Conservation (phyloP, 768 basidiomycete genomes). For the Termitomyces sp. region DNA sequence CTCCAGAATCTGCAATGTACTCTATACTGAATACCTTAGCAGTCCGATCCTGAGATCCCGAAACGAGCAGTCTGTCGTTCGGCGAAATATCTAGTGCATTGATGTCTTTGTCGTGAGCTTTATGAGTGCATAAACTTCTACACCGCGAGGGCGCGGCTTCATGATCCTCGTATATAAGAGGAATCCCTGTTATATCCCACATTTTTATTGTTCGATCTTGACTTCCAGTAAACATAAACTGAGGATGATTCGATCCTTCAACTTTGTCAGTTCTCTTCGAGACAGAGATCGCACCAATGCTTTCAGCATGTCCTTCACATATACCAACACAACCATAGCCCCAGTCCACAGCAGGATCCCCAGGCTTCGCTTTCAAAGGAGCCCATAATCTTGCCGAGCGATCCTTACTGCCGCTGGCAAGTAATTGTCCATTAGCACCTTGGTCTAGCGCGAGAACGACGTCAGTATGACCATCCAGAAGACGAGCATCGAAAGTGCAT, state of each 20-base stretch:
- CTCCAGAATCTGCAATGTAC: slow-evolving; percentile 36
- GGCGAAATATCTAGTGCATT: slow-evolving; percentile 92
- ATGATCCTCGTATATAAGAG: slow-evolving; percentile 21
- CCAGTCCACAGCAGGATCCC: slow-evolving; percentile 22
- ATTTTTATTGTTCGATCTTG: slow-evolving; percentile 98
- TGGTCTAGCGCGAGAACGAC: slow-evolving; percentile 85
- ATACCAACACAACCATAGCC: slow-evolving; percentile 75
- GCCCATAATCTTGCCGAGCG: slow-evolving; percentile 84
- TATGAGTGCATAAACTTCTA: slow-evolving; percentile 76
- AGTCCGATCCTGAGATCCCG: slow-evolving; percentile 93
- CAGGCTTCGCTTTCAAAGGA: slow-evolving; percentile 17
- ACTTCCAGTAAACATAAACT: slow-evolving; percentile 90
- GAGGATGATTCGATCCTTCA: slow-evolving; percentile 24
- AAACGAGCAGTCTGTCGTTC: slow-evolving; percentile 82
- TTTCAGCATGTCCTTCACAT: slow-evolving; percentile 93
- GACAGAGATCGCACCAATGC: slow-evolving; percentile 84
- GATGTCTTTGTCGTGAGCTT: slow-evolving; percentile 98
- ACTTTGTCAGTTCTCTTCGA: slow-evolving; percentile 43
- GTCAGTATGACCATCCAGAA: slow-evolving; percentile 85
- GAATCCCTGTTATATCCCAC: slow-evolving; percentile 80
- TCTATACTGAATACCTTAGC: slow-evolving; percentile 85
- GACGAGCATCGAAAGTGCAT: slow-evolving; percentile 69
- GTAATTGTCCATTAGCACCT: slow-evolving; percentile 55
- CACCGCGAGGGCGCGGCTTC: slow-evolving; percentile 39
- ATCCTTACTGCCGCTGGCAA: slow-evolving; percentile 95